These are phyloP conservation scores for Bifiguratus adelaidae DNA, from an alignment of 192 early-diverging fungal species.

Conservation along the genomic window DNA sequence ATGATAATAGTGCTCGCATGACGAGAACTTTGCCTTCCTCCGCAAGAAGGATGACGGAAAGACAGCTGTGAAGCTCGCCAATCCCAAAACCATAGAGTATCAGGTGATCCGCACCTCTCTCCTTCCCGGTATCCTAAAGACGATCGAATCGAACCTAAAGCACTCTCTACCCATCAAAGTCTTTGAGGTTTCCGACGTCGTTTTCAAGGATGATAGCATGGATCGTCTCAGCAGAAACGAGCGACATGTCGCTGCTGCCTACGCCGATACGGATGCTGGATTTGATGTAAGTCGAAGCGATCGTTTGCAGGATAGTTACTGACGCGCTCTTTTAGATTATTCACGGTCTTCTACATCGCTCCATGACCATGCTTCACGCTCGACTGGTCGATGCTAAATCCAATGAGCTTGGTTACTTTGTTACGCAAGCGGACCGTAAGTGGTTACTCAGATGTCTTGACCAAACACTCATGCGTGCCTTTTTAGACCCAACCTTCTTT, in stretches of 20 bases:
- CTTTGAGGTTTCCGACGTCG: conserved; percentile 95
- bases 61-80: conserved; percentile 78
- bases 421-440: conserved; percentile 63
- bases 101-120: conserved; percentile 89
- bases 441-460: neutral
- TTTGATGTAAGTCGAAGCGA: conserved; percentile 46
- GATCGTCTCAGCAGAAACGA: conserved; percentile 83
- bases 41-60: conserved; percentile 66
- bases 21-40: conserved; percentile 91
- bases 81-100: conserved; percentile 88
- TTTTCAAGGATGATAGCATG: conserved; percentile 71
- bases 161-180: conserved; percentile 84
- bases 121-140: conserved; percentile 91
- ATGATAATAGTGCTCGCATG: conserved; percentile 76
- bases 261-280: conserved; percentile 72
- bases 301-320: neutral
- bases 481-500: conserved; percentile 73
- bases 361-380: conserved; percentile 73
- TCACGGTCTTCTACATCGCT: conserved; percentile 85
- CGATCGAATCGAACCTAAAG: conserved; percentile 76
- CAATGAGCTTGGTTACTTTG: conserved; percentile 60
- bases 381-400: conserved; percentile 33
- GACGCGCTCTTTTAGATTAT: conserved; percentile 43
- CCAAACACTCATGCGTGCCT: neutral
- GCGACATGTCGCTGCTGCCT: conserved; percentile 79